phyloP scores from a whole-genome alignment of 1,284 basidiomycete species.

The Coniferiporia sulphurascens region DNA sequence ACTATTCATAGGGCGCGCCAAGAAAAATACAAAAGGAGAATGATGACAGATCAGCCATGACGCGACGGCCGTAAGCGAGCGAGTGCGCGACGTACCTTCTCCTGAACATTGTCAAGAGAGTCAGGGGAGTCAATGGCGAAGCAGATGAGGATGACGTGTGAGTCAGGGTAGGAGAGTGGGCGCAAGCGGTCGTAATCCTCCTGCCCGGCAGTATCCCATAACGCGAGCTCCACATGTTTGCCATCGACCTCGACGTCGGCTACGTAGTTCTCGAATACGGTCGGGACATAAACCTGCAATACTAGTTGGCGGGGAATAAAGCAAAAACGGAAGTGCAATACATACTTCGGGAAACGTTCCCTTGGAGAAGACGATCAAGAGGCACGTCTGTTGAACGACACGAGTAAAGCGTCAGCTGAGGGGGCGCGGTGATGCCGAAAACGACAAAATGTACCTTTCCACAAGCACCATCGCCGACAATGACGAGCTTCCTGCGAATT shows the following conservation, averaged over 20 bases:
- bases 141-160: slow-evolving; percentile 91
- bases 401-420: neutral
- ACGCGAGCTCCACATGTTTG: slow-evolving; percentile 87
- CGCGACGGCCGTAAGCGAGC: neutral
- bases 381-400: slow-evolving; percentile 52
- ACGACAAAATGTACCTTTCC: slow-evolving; percentile 52
- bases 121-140: slow-evolving; percentile 92
- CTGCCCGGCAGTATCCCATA: slow-evolving; percentile 96
- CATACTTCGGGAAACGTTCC: slow-evolving; percentile 90
- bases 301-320: too few relatives aligned
- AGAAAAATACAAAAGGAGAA: slow-evolving; percentile 6
- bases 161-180: slow-evolving; percentile 88
- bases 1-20: slow-evolving; percentile 43
- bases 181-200: slow-evolving; percentile 89
- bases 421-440: neutral
- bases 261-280: slow-evolving; percentile 90
- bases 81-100: slow-evolving; percentile 62
- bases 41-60: neutral
- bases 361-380: slow-evolving; percentile 85
- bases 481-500: slow-evolving; percentile 74
- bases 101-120: slow-evolving; percentile 92
- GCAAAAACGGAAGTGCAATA: slow-evolving; percentile 10
- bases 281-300: slow-evolving; percentile 84
- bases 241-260: slow-evolving; percentile 89
- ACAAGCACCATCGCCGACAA: slow-evolving; percentile 80